phyloP scores from a whole-genome alignment of 208 protist genomes.

The Histomonas meleagridis region DNA sequence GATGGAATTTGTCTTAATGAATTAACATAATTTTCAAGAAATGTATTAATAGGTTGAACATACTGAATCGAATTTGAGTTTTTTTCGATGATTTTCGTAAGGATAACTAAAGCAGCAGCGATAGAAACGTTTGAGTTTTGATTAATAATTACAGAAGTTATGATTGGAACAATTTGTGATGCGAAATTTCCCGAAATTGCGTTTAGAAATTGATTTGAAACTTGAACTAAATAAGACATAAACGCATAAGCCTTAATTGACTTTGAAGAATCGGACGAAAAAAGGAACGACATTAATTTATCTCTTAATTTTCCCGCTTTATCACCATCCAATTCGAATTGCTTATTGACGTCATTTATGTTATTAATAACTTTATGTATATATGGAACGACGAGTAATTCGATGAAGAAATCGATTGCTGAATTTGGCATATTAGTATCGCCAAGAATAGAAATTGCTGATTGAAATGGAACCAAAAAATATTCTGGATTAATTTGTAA shows the following conservation, averaged over 20 bases:
- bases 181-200: not conserved
- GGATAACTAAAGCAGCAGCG: not conserved
- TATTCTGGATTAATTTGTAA: not conserved
- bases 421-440: not conserved
- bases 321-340: not conserved
- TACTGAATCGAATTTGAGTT: not conserved
- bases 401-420: not conserved
- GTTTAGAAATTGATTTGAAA: not conserved
- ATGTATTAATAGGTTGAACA: not conserved
- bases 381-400: not conserved
- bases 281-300: not conserved
- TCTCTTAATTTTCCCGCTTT: not conserved
- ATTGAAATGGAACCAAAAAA: not conserved
- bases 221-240: not conserved
- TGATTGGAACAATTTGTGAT: constrained; percentile 11
- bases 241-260: not conserved
- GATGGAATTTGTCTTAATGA: not conserved
- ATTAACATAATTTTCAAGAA: not conserved
- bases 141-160: not conserved
- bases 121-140: not conserved
- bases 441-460: not conserved
- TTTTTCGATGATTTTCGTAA: not conserved
- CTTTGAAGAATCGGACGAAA: not conserved
- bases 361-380: not conserved
- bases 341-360: not conserved